Evolutionary conservation across 2,329 filamentous ascomycete species (phyloP), one percentile per base, ranked within the genome.

Genomic region (Annulohypoxylon truncatum): DNA sequence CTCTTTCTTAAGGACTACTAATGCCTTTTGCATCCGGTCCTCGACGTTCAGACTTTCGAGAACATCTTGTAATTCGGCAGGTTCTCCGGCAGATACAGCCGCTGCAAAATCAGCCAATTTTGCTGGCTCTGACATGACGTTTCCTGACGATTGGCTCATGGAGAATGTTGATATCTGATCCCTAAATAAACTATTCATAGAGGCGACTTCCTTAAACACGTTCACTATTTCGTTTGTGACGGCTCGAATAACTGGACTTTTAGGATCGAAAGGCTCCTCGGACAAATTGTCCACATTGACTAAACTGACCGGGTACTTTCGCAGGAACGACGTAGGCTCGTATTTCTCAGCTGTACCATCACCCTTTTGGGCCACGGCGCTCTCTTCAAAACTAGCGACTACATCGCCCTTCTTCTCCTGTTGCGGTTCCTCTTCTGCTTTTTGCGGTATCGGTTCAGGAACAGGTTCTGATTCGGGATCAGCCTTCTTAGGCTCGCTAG

Each of bases 211-310:
- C 81, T 97, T 98, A 84, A 97, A 98, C 0, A 97, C 96, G 77
- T 97, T 98, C 77, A 99, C 94, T 67, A 99, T 98, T 81, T 99
- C 96, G 75, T 95, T 97, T 52, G 95, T 96, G 47, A 99, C 89
- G 10, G 96, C 96, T 59, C 93, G 90, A 65, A 98, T 94, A 31
- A 96, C 90, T 15, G 91, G 90, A 75, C 92, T 96, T 80, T 95
- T 96, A 76, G 93, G 91, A 78, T 98, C 96, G 77, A 92, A 92
- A 0, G 94, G 90, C 75, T 97, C 92, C 74, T 99, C 96, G 0
- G 85, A 84, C 57, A 99, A 84, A 73, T 99, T 99, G 67, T 98
- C 94, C 38, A 98, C 94, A 72, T 97, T 96, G 71, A 97, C 96
- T 55, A 99, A 85, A 77, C 93, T 97, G 76, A 99, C 94, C 5